Percentiles rank a stretch among this genome's conserved stretches.
Evolutionary conservation across 306 rosid genomes (phyloP).

Genomic region (Alnus rubra): DNA sequence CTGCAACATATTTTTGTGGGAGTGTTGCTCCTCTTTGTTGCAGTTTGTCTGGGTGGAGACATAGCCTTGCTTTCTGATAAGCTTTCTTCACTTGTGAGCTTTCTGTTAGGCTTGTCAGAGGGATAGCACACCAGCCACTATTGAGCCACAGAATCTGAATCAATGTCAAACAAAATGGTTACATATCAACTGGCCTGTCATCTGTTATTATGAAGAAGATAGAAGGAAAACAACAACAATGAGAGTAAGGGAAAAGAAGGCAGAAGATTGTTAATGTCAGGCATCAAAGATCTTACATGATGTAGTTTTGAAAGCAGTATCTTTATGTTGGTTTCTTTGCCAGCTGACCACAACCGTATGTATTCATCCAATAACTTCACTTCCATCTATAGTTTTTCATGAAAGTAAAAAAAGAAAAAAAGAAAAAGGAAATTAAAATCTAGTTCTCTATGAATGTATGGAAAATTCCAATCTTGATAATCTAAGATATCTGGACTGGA

Average conservation of each 20-base stretch:
- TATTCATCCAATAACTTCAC: constrained; percentile 62
- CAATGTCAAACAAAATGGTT: constrained; percentile 23
- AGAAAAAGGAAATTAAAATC: neutral
- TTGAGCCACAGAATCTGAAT: constrained; percentile 70
- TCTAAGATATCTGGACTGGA: neutral
- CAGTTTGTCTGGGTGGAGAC: constrained; percentile 90
- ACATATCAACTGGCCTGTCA: constrained; percentile 19
- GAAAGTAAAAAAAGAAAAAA: neutral
- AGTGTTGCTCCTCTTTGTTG: constrained; percentile 89
- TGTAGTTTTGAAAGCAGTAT: constrained; percentile 79
- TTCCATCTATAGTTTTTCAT: constrained; percentile 45
- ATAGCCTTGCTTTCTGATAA: constrained; percentile 86
- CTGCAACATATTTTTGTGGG: constrained; percentile 69
- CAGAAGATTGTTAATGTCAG: constrained; percentile 1
- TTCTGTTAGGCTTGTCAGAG: constrained; percentile 57
- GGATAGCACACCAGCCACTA: constrained; percentile 73
- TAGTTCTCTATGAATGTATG: constrained; percentile 1
- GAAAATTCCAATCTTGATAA: neutral
- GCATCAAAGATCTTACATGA: constrained; percentile 47
- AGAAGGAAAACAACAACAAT: no score
- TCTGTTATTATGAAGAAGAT: neutral
- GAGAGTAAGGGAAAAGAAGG: neutral
- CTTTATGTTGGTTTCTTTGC: constrained; percentile 76
- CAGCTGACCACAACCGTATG: constrained; percentile 79
- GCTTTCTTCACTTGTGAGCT: constrained; percentile 76